phyloP scores from a whole-genome alignment of 2,329 filamentous ascomycete species.

The Trichoderma guizhouense region DNA sequence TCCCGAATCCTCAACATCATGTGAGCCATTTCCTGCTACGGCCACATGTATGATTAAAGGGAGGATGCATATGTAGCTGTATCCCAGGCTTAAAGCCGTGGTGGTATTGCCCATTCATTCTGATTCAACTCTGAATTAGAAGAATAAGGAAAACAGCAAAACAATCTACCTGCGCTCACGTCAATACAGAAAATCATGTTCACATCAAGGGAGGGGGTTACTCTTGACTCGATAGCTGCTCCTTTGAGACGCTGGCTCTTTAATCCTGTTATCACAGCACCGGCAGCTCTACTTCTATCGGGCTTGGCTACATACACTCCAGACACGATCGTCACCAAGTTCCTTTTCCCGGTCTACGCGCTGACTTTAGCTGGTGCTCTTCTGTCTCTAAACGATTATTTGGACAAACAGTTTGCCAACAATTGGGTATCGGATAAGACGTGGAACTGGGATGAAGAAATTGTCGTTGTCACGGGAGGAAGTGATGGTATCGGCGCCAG shows the following conservation, averaged over 20 bases:
- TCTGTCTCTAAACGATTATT: conserved; percentile 24
- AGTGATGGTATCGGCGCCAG: conserved; percentile 40
- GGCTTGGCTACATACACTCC: conserved; percentile 8
- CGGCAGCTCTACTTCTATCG: conserved; percentile 18
- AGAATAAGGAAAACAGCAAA: neutral
- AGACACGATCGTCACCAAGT: neutral
- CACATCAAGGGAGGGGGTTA: conserved; percentile 27
- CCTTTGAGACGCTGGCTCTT: conserved; percentile 22
- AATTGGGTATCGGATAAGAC: conserved; percentile 25
- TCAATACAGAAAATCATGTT: conserved; percentile 17
- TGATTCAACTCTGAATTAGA: neutral
- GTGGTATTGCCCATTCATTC: neutral
- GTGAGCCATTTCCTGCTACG: neutral
- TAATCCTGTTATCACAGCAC: conserved; percentile 22
- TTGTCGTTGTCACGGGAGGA: conserved; percentile 39
- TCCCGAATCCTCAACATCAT: neutral
- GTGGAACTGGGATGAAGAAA: conserved; percentile 37
- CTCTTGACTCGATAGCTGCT: conserved; percentile 24
- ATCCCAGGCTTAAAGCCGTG: neutral
- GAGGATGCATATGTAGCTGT: neutral
- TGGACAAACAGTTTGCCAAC: conserved; percentile 26
- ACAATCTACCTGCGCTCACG: neutral
- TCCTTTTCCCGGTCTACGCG: conserved; percentile 10
- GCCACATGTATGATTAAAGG: neutral
- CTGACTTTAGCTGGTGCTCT: conserved; percentile 19